These are phyloP conservation scores for Acephala macrosclerotiorum DNA, from an alignment of 2,329 filamentous ascomycete species.

Conservation along the genomic window DNA sequence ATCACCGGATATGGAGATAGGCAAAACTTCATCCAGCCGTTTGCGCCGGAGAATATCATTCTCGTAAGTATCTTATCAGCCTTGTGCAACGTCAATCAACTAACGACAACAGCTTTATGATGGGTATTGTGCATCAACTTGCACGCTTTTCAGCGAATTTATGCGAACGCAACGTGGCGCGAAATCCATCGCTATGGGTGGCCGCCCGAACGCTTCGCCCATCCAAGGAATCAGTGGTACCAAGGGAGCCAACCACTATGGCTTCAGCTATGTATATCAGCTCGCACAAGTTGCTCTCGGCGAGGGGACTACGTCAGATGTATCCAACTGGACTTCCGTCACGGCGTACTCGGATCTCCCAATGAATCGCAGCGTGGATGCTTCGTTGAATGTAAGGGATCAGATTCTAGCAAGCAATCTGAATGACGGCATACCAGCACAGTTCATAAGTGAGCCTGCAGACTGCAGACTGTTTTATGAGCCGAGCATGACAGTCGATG, in stretches of 20 bases:
- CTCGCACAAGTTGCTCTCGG: constrained; percentile 24
- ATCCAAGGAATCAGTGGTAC: constrained; percentile 72
- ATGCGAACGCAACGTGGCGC: constrained; percentile 58
- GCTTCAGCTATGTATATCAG: constrained; percentile 28
- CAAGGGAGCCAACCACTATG: constrained; percentile 56
- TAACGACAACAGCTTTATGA: constrained; percentile 45
- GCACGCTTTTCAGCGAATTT: constrained; percentile 62
- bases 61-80: constrained; percentile 46
- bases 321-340: constrained; percentile 23
- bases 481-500: constrained; percentile 56
- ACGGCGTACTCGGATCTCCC: constrained; percentile 26
- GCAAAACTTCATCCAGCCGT: constrained; percentile 44
- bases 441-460: constrained; percentile 67
- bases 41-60: constrained; percentile 50
- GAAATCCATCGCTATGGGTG: constrained; percentile 64
- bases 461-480: constrained; percentile 69
- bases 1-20: constrained; percentile 45
- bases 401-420: constrained; percentile 42
- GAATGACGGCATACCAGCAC: constrained; percentile 53
- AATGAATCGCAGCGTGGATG: constrained; percentile 41
- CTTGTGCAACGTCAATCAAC: not conserved
- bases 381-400: constrained; percentile 51
- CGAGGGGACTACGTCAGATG: constrained; percentile 26
- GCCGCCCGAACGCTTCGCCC: constrained; percentile 57
- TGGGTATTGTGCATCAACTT: constrained; percentile 67